Evolutionary conservation across 306 rosid species (phyloP).

Genomic region (Corylus americana): DNA sequence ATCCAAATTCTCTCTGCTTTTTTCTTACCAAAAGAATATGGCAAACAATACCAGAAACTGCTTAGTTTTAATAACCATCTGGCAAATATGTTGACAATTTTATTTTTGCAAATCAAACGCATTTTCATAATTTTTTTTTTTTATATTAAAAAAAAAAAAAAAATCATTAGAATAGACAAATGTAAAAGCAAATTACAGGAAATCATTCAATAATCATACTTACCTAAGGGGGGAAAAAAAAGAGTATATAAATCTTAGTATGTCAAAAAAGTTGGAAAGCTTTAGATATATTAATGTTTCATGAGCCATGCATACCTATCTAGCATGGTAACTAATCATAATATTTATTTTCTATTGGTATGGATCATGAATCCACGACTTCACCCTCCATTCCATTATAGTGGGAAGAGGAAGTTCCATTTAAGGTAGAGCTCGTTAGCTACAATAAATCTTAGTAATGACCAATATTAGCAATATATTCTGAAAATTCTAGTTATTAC

Average conservation of each 20-base stretch:
- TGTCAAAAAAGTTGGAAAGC: neutral
- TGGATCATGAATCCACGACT: neutral
- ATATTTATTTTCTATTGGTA: neutral
- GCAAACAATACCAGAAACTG: slow-evolving; percentile 22
- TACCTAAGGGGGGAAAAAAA: neutral
- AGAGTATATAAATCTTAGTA: neutral
- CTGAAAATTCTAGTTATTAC: too few relatives aligned
- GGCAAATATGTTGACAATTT: neutral
- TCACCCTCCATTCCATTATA: neutral
- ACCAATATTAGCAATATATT: neutral
- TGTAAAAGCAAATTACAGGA: neutral
- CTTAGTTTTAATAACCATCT: neutral
- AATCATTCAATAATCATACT: neutral
- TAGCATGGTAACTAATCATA: neutral
- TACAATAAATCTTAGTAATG: neutral
- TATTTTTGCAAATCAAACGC: neutral
- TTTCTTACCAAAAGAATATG: slow-evolving; percentile 36
- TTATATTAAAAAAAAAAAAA: neutral
- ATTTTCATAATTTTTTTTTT: neutral
- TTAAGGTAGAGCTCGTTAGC: neutral
- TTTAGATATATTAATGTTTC: neutral
- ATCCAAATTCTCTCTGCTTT: slow-evolving; percentile 1
- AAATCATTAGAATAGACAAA: neutral
- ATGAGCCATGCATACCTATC: neutral
- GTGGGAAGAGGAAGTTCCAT: neutral